Conservation (phyloP, 2,329 filamentous ascomycete species). For the Curvularia verruculosa region DNA sequence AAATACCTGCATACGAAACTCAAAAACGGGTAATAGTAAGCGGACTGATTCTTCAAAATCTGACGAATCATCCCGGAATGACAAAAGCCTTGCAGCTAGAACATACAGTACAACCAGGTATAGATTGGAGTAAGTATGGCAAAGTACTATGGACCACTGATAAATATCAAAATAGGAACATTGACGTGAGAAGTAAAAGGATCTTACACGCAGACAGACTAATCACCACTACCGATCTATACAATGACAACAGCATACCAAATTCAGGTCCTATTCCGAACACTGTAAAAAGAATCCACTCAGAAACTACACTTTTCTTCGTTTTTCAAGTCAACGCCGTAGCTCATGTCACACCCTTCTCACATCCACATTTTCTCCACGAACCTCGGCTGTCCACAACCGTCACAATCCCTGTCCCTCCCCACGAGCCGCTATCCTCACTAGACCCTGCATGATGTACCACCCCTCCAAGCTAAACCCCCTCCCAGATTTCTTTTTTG, state of each 20-base stretch:
- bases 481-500: background rate
- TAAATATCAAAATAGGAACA: background rate
- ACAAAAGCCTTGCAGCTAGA: background rate
- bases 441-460: slow-evolving; percentile 3
- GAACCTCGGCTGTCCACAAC: slow-evolving; percentile 25
- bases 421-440: slow-evolving; percentile 9
- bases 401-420: background rate
- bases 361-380: background rate
- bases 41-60: background rate
- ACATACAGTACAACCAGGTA: too few relatives aligned
- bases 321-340: background rate
- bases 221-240: background rate
- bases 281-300: background rate
- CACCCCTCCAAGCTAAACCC: slow-evolving; percentile 19
- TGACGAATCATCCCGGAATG: background rate
- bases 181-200: background rate
- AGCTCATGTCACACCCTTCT: background rate
- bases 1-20: background rate
- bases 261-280: background rate
- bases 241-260: background rate
- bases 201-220: background rate
- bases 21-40: background rate
- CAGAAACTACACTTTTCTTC: background rate
- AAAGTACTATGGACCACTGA: too few relatives aligned
- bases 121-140: background rate